Base-by-base conservation (phyloP, 2,329 filamentous ascomycete species). In the Fusarium chlamydosporum region DNA sequence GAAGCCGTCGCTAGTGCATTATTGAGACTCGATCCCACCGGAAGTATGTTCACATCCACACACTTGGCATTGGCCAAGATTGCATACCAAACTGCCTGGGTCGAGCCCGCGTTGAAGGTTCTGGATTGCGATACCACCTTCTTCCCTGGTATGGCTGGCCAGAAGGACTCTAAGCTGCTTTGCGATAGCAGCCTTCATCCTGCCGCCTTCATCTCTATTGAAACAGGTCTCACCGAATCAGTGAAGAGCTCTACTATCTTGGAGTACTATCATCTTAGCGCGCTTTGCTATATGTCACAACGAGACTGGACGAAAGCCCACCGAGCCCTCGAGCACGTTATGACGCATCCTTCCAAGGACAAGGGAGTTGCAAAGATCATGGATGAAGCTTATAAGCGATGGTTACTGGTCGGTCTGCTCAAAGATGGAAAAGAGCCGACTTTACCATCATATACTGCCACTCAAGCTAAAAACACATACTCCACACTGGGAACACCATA, bases 351-450 rank as follows among this genome's bases (percentile, higher is more conserved):
- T 1, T 83, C 85, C 1, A 84, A 82, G 52, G 89, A 89, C 20
- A 82, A 84, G 33, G 84, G 88, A 35, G 83, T 88, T 13, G 95
- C 91, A 78, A 90, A 89, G 76, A 85, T 96, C 51, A 96, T 96
- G 91, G 84, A 92, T 6, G 93, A 97, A 70, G 92, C 93, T 7
- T 95, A 97, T 83, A 96, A 95, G 81, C 96, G 95, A 79, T 97
- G 93, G 92, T 77, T 96, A 10, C 81, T 99, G 16, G 85, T 94
- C 11, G 88, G 89, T 54, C 84, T 97, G 56, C 82, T 99, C 18
- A 83, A 87, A 8, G 82, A 89, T 54, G 94, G 94, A 69, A 87
- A 83, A 72, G 82, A 83, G 6, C 80, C 82, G 3, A 71, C 79
- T 1, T 76, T 88, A 11, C 91, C 92, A 1, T 82, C 84, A 38